A percentile compares a stretch with the other conserved stretches of the same genome.
Evolutionary conservation across 2,329 filamentous ascomycete genomes (phyloP).

Genomic region (Apiospora arundinis): DNA sequence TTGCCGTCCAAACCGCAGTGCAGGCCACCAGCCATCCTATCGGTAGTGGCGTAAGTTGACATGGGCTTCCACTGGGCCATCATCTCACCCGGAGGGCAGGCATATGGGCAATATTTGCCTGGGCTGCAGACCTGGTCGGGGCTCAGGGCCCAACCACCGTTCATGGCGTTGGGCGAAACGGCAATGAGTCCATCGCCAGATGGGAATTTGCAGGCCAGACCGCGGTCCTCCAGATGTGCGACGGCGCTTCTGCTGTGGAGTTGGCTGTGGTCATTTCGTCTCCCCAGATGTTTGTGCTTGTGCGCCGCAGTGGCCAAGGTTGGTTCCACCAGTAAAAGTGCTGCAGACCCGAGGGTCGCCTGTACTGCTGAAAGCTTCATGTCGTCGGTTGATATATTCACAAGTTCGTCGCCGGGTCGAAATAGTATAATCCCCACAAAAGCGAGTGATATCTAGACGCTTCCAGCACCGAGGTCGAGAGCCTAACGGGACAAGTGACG

Average conservation of each 20-base stretch:
- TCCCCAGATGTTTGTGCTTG: conserved; percentile 44
- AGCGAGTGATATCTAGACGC: background rate
- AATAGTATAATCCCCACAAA: background rate
- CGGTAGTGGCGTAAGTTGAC: conserved; percentile 72
- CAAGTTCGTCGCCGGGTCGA: background rate
- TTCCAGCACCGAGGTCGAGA: background rate
- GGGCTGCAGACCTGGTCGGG: conserved; percentile 73
- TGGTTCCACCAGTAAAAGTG: conserved; percentile 28
- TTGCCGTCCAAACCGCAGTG: conserved; percentile 72
- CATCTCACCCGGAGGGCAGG: conserved; percentile 76
- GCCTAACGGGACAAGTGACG: background rate
- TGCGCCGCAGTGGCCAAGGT: conserved; percentile 44
- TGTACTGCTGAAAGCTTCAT: conserved; percentile 10
- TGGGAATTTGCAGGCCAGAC: conserved; percentile 68
- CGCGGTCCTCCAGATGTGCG: conserved; percentile 55
- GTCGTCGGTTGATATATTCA: conserved; percentile 1
- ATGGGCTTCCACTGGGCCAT: conserved; percentile 80
- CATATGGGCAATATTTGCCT: conserved; percentile 76
- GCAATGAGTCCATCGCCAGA: conserved; percentile 69
- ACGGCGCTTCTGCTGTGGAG: conserved; percentile 31
- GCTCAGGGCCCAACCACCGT: conserved; percentile 82
- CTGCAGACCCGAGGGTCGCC: conserved; percentile 4
- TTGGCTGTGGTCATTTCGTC: conserved; percentile 43
- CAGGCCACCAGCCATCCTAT: conserved; percentile 73
- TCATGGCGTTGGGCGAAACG: conserved; percentile 67